Percentiles rank a stretch among this genome's conserved stretches.
These are phyloP conservation scores for Coprinopsis strossmayeri DNA, from an alignment of 768 basidiomycete species.

Conservation along the genomic window DNA sequence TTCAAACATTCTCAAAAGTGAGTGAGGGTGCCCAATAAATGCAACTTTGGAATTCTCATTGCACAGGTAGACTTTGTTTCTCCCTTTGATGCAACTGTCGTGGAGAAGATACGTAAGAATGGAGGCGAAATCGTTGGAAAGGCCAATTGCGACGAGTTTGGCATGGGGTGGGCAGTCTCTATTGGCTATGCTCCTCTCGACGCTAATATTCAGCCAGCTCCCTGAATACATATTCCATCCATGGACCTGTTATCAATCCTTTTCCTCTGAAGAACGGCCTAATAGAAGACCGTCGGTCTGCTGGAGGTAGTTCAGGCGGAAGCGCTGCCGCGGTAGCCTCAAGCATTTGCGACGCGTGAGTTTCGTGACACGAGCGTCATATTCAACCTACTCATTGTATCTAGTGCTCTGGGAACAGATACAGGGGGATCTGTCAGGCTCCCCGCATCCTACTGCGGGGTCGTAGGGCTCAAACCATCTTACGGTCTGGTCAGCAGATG, in stretches of 20 bases:
- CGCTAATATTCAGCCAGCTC: constrained; percentile 42
- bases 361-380: constrained; percentile 9
- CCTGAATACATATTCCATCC: constrained; percentile 63
- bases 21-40: no score
- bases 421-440: constrained; percentile 93
- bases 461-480: constrained; percentile 90
- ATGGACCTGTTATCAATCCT: constrained; percentile 81
- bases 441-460: constrained; percentile 90
- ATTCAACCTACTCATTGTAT: neutral
- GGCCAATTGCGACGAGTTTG: constrained; percentile 96
- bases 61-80: constrained; percentile 56
- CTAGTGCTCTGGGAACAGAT: constrained; percentile 86
- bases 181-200: neutral
- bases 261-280: constrained; percentile 22
- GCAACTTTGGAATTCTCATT: neutral
- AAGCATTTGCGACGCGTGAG: constrained; percentile 79
- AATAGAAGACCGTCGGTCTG: constrained; percentile 38
- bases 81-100: constrained; percentile 85
- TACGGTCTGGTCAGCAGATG: constrained; percentile 90
- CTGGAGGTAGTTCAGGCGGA: constrained; percentile 94
- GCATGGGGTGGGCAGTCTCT: constrained; percentile 74
- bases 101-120: constrained; percentile 46
- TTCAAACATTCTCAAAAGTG: constrained; percentile 67
- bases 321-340: constrained; percentile 91
- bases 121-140: constrained; percentile 81